Percentiles rank a stretch among this genome's conserved stretches.
These are phyloP conservation scores for Neonectria neomacrospora DNA, from an alignment of 2,329 filamentous ascomycete species.

Conservation along the genomic window DNA sequence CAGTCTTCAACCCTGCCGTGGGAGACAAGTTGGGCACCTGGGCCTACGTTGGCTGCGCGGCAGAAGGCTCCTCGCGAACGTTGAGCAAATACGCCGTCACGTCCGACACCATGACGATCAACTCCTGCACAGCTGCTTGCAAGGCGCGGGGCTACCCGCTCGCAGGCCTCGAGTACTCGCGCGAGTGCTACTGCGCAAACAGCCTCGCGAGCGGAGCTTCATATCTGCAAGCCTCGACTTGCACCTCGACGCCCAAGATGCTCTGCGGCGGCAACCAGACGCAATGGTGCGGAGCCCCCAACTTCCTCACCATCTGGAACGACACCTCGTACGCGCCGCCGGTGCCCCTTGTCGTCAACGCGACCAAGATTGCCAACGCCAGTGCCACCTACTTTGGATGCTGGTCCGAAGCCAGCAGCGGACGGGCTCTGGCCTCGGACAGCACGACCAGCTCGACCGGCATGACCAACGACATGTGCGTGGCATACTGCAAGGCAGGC, in stretches of 20 bases:
- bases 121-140: conserved; percentile 36
- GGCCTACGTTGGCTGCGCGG: conserved; percentile 35
- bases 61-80: conserved; percentile 29
- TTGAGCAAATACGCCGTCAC: conserved; percentile 33
- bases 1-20: conserved; percentile 30
- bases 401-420: conserved; percentile 29
- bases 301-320: conserved; percentile 36
- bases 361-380: conserved; percentile 34
- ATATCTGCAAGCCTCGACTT: conserved; percentile 31
- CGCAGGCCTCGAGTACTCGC: conserved; percentile 36
- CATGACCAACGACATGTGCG: conserved; percentile 1
- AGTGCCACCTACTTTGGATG: conserved; percentile 36
- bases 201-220: conserved; percentile 30
- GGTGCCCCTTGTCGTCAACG: conserved; percentile 26
- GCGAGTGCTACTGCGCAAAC: conserved; percentile 39
- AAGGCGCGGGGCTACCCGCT: conserved; percentile 37
- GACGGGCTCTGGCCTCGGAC: conserved; percentile 34
- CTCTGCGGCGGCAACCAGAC: conserved; percentile 34
- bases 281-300: conserved; percentile 38
- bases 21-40: conserved; percentile 35
- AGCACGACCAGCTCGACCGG: conserved; percentile 17
- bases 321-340: conserved; percentile 38
- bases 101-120: conserved; percentile 33
- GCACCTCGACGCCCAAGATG: conserved; percentile 34
- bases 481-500: not conserved